Evolutionary conservation across 192 early-diverging fungal species (phyloP).

Genomic region (Backusella morwellensis): DNA sequence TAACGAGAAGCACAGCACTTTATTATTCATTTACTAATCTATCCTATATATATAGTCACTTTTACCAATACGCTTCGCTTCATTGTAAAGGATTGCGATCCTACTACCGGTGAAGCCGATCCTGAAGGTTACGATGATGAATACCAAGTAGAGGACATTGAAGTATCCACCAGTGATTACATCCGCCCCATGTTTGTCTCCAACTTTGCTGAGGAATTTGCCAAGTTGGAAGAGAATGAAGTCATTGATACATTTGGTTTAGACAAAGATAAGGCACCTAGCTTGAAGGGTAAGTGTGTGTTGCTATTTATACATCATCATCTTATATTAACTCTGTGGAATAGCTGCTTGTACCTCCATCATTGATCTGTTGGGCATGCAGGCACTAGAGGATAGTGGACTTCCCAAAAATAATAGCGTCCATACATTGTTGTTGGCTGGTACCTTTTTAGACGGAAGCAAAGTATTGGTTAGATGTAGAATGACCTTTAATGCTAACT

Average conservation of each 20-base stretch:
- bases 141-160: conserved; percentile 89
- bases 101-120: conserved; percentile 85
- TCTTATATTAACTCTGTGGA: background rate
- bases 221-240: conserved; percentile 64
- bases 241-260: conserved; percentile 87
- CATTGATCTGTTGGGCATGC: conserved; percentile 84
- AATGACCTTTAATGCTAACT: conserved; percentile 79
- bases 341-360: conserved; percentile 66
- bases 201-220: conserved; percentile 81
- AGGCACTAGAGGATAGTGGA: conserved; percentile 69
- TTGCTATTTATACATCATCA: background rate
- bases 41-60: conserved; percentile 41
- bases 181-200: conserved; percentile 82
- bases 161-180: conserved; percentile 86
- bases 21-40: background rate
- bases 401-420: conserved; percentile 70
- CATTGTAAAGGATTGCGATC: conserved; percentile 94
- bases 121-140: conserved; percentile 97
- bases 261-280: conserved; percentile 66
- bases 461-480: conserved; percentile 75
- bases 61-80: conserved; percentile 89
- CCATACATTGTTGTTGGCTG: conserved; percentile 83
- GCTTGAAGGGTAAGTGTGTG: conserved; percentile 58
- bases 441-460: conserved; percentile 81
- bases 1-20: conserved; percentile 16